phyloP scores from a whole-genome alignment of 2,329 filamentous ascomycete genomes.

The Sarocladiaceae sp. region DNA sequence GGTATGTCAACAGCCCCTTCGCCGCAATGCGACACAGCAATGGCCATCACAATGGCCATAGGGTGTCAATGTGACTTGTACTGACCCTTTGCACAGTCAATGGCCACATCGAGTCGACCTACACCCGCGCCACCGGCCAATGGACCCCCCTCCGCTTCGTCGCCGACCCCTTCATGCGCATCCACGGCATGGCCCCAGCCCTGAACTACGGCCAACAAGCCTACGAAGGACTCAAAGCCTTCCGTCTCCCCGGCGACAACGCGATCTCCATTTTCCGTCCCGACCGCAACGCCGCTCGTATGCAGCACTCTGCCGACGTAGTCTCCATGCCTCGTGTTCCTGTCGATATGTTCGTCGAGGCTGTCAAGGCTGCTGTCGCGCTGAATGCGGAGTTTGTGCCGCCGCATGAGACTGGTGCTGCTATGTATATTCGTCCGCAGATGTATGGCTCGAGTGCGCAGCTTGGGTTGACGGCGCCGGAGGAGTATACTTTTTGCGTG shows the following conservation, averaged over 20 bases:
- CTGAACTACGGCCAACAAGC: conserved; percentile 98
- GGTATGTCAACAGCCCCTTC: conserved; percentile 50
- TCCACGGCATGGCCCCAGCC: conserved; percentile 92
- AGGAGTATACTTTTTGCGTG: conserved; percentile 88
- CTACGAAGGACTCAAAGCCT: conserved; percentile 97
- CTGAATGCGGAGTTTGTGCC: conserved; percentile 90
- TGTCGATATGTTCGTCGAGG: conserved; percentile 68
- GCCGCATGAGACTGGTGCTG: conserved; percentile 80
- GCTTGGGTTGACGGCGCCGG: conserved; percentile 78
- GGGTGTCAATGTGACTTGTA: no score
- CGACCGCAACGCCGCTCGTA: conserved; percentile 74
- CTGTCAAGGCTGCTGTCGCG: conserved; percentile 75
- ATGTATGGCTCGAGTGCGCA: conserved; percentile 86
- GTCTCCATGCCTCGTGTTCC: conserved; percentile 82
- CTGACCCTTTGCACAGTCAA: conserved; percentile 67
- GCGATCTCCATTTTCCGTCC: conserved; percentile 85
- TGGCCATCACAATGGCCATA: no score
- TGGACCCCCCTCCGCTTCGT: conserved; percentile 81
- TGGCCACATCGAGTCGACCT: conserved; percentile 88
- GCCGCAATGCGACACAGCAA: neutral
- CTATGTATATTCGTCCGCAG: conserved; percentile 88
- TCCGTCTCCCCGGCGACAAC: conserved; percentile 68
- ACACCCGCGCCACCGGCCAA: conserved; percentile 66
- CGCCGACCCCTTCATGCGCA: conserved; percentile 74
- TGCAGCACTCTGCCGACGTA: conserved; percentile 80